Percentiles rank a stretch among this genome's conserved stretches.
Evolutionary conservation across 768 basidiomycete genomes (phyloP).

Genomic region (Naganishia randhawae): DNA sequence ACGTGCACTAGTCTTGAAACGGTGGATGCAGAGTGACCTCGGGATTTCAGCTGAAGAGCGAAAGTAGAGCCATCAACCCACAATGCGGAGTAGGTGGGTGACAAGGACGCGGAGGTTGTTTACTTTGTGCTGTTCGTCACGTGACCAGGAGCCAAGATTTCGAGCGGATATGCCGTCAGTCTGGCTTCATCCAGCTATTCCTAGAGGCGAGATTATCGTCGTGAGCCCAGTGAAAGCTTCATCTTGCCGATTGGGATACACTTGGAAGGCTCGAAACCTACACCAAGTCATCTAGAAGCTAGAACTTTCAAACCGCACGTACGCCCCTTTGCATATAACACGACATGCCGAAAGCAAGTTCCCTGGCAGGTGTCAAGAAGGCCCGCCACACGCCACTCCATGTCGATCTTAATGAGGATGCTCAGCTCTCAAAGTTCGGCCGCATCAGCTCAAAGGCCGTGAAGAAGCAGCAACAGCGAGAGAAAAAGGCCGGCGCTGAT

Average conservation of each 20-base stretch:
- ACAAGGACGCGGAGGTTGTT: not conserved
- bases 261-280: too few species aligned
- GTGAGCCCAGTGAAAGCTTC: too few species aligned
- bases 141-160: constrained; percentile 18
- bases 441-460: constrained; percentile 59
- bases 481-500: constrained; percentile 57
- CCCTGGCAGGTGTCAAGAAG: constrained; percentile 33
- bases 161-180: not conserved
- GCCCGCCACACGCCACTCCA: constrained; percentile 78
- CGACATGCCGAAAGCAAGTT: constrained; percentile 30
- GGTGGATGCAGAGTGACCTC: not conserved
- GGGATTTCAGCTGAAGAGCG: not conserved
- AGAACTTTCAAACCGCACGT: not conserved
- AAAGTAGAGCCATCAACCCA: not conserved
- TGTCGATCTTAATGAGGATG: constrained; percentile 76
- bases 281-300: not conserved
- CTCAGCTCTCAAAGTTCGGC: constrained; percentile 71
- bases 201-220: not conserved
- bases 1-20: too few species aligned
- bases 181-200: not conserved
- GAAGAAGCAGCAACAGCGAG: constrained; percentile 45
- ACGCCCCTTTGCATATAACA: not conserved
- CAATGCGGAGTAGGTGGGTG: not conserved
- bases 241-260: too few species aligned
- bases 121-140: constrained; percentile 16